phyloP scores from a whole-genome alignment of 2,329 filamentous ascomycete genomes.

The Ophiosphaerella herpotricha region DNA sequence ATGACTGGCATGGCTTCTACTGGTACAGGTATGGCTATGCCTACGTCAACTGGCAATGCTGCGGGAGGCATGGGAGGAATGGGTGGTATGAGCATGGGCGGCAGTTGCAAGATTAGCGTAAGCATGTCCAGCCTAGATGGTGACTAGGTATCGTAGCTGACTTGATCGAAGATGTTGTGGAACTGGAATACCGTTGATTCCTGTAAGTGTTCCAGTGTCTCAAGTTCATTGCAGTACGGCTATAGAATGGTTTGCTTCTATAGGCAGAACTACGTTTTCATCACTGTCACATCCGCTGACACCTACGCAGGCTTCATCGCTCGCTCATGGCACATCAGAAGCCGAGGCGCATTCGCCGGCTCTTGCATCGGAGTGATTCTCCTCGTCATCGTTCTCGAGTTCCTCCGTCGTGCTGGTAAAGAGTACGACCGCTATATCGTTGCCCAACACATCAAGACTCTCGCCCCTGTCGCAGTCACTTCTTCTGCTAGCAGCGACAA shows the following conservation, averaged over 20 bases:
- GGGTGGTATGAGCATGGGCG: conserved; percentile 29
- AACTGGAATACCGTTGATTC: conserved; percentile 76
- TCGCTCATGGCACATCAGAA: conserved; percentile 71
- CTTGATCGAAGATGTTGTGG: conserved; percentile 66
- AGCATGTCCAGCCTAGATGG: background rate
- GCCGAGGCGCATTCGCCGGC: conserved; percentile 73
- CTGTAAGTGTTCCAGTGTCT: conserved; percentile 45
- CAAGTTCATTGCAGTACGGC: background rate
- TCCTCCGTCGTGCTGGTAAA: conserved; percentile 70
- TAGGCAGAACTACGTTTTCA: background rate
- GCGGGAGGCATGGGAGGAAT: conserved; percentile 16
- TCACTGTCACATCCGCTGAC: background rate
- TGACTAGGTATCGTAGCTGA: conserved; percentile 2
- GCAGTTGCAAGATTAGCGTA: conserved; percentile 41
- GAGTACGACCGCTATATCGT: conserved; percentile 75
- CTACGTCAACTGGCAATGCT: conserved; percentile 9
- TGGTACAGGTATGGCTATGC: conserved; percentile 27
- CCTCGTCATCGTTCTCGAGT: conserved; percentile 73
- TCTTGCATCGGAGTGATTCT: conserved; percentile 79
- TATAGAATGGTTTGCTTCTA: no score
- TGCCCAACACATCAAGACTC: conserved; percentile 51
- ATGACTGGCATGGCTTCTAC: conserved; percentile 21
- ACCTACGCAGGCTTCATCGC: conserved; percentile 62
- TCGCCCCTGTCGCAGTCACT: conserved; percentile 11
- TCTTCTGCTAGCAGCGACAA: conserved; percentile 19